Percentiles rank a stretch among this genome's conserved stretches.
Evolutionary conservation across 179 eudicot species (phyloP).

Genomic region (Corrigiola litoralis): DNA sequence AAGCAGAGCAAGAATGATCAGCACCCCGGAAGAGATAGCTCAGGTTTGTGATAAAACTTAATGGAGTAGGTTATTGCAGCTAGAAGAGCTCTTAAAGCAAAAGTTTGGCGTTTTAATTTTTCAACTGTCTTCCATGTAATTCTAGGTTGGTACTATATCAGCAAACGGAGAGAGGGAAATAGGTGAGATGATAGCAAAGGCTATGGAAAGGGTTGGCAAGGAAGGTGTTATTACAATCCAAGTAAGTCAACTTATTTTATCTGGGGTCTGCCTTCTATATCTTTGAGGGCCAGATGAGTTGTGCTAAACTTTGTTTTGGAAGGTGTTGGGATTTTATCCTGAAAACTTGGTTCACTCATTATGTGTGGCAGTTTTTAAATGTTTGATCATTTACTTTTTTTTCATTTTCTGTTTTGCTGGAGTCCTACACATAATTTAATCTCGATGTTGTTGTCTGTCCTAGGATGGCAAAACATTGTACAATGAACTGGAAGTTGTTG

Average conservation of each 20-base stretch:
- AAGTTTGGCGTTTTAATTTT: background rate
- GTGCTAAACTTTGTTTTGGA: background rate
- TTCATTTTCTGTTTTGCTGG: too few relatives aligned
- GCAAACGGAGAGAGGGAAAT: constrained; percentile 85
- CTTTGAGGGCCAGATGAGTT: too few relatives aligned
- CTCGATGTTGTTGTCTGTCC: constrained; percentile 7
- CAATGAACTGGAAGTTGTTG: constrained; percentile 87
- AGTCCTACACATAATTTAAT: too few relatives aligned
- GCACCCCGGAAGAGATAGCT: constrained; percentile 95
- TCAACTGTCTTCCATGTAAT: background rate
- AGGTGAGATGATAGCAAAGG: constrained; percentile 88
- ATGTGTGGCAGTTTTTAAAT: too few relatives aligned
- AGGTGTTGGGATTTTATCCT: too few relatives aligned
- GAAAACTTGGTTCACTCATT: too few relatives aligned
- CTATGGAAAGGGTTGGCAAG: constrained; percentile 90
- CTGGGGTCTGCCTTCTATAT: background rate
- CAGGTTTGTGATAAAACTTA: constrained; percentile 45
- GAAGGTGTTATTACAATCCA: constrained; percentile 80
- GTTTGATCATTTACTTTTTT: too few relatives aligned
- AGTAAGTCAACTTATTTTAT: constrained; percentile 37
- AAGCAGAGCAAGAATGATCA: constrained; percentile 90
- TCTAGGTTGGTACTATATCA: constrained; percentile 79
- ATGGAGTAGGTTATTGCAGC: background rate
- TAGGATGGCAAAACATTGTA: constrained; percentile 81
- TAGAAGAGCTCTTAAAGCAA: background rate